Percentiles rank a stretch among this genome's conserved stretches.
Evolutionary conservation across 1,139 yeast genomes (phyloP).

Genomic region (Arxiozyma heterogenica): DNA sequence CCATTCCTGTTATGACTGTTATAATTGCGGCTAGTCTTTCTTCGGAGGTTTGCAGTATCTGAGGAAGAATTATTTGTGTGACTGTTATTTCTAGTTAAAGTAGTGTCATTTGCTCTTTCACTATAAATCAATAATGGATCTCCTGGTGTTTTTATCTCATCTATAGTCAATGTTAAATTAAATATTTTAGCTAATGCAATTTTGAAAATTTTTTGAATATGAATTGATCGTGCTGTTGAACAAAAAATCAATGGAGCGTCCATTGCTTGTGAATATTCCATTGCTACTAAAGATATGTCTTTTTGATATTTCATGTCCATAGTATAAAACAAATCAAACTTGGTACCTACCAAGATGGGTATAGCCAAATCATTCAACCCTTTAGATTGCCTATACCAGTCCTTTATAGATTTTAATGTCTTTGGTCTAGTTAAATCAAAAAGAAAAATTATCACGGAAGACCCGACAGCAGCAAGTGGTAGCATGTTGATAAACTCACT

Average conservation of each 20-base stretch:
- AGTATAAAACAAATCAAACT: constrained; percentile 73
- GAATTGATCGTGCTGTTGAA: constrained; percentile 87
- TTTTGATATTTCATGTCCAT: constrained; percentile 73
- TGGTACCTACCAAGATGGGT: constrained; percentile 88
- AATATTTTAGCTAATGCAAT: constrained; percentile 87
- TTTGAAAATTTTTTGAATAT: constrained; percentile 90
- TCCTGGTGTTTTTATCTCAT: constrained; percentile 74
- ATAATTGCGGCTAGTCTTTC: not conserved
- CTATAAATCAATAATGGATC: constrained; percentile 81
- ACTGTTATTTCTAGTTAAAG: not conserved
- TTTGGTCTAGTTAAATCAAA: constrained; percentile 86
- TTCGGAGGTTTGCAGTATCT: not conserved
- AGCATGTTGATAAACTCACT: constrained; percentile 94
- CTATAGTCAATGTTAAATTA: constrained; percentile 73
- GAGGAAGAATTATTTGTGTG: not conserved
- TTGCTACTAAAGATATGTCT: constrained; percentile 77
- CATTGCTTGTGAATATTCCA: constrained; percentile 86
- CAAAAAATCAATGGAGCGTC: constrained; percentile 83
- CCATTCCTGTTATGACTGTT: not conserved
- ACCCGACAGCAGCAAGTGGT: constrained; percentile 86
- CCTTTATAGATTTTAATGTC: constrained; percentile 77
- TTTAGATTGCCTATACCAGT: constrained; percentile 91
- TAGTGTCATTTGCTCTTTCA: constrained; percentile 18
- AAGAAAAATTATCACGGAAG: constrained; percentile 86
- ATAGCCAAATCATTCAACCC: constrained; percentile 89